phyloP scores from a whole-genome alignment of 2,329 filamentous ascomycete genomes.

The Neoarthrinium moseri region DNA sequence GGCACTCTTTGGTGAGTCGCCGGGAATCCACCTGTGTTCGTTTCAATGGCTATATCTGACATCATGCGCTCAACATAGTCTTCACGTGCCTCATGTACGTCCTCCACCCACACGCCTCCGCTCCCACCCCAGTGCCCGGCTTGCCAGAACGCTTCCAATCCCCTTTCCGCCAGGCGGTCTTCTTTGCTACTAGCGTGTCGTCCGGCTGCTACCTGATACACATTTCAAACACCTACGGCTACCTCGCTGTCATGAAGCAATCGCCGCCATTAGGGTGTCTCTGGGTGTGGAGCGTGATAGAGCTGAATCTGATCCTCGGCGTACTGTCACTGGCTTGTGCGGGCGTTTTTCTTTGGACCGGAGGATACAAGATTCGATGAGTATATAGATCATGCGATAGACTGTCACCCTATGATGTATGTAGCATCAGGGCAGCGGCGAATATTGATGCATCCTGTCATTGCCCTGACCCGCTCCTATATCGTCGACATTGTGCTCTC shows the following conservation, averaged over 20 bases:
- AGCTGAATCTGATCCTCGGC: conserved; percentile 72
- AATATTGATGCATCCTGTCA: conserved; percentile 10
- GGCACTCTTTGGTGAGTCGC: conserved; percentile 49
- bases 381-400: conserved; percentile 10
- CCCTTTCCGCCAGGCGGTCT: conserved; percentile 56
- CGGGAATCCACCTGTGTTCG: neutral
- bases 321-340: conserved; percentile 50
- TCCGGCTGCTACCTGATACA: conserved; percentile 79
- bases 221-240: conserved; percentile 76
- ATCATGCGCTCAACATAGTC: conserved; percentile 41
- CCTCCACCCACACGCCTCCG: conserved; percentile 52
- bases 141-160: conserved; percentile 46
- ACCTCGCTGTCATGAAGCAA: conserved; percentile 87
- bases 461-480: too few species aligned
- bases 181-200: conserved; percentile 58
- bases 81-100: conserved; percentile 55
- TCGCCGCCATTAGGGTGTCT: conserved; percentile 85
- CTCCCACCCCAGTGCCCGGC: conserved; percentile 47
- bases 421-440: conserved; percentile 11
- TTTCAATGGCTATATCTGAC: neutral
- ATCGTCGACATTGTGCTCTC: too few species aligned
- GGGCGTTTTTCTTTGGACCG: conserved; percentile 43
- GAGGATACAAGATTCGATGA: conserved; percentile 47
- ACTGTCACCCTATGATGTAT: neutral
- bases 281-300: conserved; percentile 92